These are phyloP conservation scores for Grosmannia serpens DNA, from an alignment of 2,329 filamentous ascomycete species.

Conservation along the genomic window DNA sequence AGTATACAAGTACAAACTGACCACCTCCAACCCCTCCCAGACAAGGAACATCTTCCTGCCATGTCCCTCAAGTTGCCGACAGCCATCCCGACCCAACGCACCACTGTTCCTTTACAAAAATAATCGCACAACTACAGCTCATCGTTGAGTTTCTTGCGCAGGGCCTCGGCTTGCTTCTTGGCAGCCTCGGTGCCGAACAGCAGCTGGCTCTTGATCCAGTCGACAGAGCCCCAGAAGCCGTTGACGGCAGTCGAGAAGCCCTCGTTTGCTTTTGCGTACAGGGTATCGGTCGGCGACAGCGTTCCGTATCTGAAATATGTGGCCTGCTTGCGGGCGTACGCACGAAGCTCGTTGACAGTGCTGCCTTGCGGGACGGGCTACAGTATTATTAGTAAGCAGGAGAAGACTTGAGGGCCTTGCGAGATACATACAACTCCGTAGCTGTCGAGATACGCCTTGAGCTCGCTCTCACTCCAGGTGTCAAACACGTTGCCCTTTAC, in stretches of 20 bases:
- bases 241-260: slow-evolving; percentile 27
- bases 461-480: slow-evolving; percentile 59
- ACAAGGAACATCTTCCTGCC: no score
- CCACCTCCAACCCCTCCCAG: no score
- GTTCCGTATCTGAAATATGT: slow-evolving; percentile 72
- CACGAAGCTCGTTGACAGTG: slow-evolving; percentile 56
- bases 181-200: slow-evolving; percentile 35
- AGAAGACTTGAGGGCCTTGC: no score
- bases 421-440: slow-evolving; percentile 50
- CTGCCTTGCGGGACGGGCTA: slow-evolving; percentile 51
- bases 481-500: slow-evolving; percentile 59
- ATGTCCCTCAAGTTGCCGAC: no score
- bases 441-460: slow-evolving; percentile 70
- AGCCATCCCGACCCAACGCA: no score
- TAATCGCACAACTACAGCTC: slow-evolving; percentile 35
- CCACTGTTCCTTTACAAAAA: no score
- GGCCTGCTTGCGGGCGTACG: slow-evolving; percentile 58
- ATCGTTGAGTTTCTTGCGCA: slow-evolving; percentile 27
- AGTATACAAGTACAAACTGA: no score
- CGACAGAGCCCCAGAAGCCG: slow-evolving; percentile 26
- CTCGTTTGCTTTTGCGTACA: slow-evolving; percentile 52
- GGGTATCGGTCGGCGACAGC: slow-evolving; percentile 49
- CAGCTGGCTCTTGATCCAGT: slow-evolving; percentile 40
- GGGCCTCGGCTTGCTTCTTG: slow-evolving; percentile 31
- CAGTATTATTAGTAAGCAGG: slow-evolving; percentile 8